Conservation (phyloP, 208 protist species). For the Wallacemonas sp. region DNA sequence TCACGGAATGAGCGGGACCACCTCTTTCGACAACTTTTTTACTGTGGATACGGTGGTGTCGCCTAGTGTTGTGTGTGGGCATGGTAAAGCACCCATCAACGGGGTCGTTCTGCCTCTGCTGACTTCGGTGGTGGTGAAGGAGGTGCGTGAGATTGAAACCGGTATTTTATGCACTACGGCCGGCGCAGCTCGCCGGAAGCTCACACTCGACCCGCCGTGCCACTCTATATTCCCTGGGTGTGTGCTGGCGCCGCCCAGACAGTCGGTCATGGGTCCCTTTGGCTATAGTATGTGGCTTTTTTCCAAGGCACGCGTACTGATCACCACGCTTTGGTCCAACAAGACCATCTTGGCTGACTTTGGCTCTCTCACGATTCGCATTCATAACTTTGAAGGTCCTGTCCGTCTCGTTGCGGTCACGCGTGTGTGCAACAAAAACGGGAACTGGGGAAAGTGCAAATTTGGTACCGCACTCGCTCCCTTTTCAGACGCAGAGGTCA, state of each 20-base stretch:
- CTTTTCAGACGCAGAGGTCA: background rate
- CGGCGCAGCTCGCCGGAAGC: background rate
- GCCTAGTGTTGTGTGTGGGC: background rate
- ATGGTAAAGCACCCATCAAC: too few relatives aligned
- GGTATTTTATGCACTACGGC: background rate
- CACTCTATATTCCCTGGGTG: conserved; percentile 1
- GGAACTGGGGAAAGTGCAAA: too few relatives aligned
- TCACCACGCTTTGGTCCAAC: background rate
- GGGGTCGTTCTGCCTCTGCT: too few relatives aligned
- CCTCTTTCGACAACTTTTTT: background rate
- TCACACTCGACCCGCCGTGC: background rate
- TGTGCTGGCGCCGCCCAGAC: background rate
- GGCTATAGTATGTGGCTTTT: background rate
- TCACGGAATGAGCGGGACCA: too few relatives aligned
- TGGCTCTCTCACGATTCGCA: background rate
- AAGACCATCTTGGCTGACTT: background rate
- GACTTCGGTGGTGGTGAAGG: background rate
- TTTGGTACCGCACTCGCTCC: background rate
- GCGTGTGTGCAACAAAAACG: too few relatives aligned
- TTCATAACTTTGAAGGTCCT: background rate
- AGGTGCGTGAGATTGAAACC: background rate
- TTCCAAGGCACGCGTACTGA: background rate
- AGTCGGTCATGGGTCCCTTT: too few relatives aligned
- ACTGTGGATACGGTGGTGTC: background rate
- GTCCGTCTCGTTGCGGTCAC: background rate